These are phyloP conservation scores for Cudoniella acicularis DNA, from an alignment of 495 filamentous ascomycete genomes.

Conservation along the genomic window DNA sequence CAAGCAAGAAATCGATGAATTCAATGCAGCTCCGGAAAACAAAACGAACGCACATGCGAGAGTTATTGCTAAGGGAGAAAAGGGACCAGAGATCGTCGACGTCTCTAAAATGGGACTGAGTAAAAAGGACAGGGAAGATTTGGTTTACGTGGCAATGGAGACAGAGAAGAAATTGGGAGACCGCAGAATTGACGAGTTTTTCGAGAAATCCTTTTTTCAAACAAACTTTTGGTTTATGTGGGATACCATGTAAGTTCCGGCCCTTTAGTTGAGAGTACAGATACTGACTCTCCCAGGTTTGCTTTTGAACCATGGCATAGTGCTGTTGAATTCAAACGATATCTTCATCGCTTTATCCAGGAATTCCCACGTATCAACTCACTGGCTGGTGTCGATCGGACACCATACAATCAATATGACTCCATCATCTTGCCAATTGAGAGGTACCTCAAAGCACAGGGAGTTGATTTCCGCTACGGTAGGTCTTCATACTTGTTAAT, in stretches of 20 bases:
- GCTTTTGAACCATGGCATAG: constrained; percentile 42
- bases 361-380: constrained; percentile 20
- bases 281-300: constrained; percentile 13
- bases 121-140: constrained; percentile 29
- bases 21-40: constrained; percentile 16
- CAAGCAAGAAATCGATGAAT: constrained; percentile 19
- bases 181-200: constrained; percentile 35
- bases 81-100: constrained; percentile 15
- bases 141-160: constrained; percentile 31
- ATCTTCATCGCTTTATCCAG: constrained; percentile 25
- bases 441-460: constrained; percentile 33
- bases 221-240: constrained; percentile 39
- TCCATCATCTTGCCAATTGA: constrained; percentile 37
- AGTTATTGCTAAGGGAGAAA: constrained; percentile 10
- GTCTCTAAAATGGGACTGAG: constrained; percentile 20
- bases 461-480: constrained; percentile 42
- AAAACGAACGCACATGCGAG: constrained; percentile 14
- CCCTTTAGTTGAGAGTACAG: not conserved
- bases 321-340: constrained; percentile 29
- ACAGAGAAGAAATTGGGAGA: constrained; percentile 31
- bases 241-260: constrained; percentile 30
- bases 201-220: constrained; percentile 35
- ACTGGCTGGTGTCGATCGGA: constrained; percentile 28
- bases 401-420: constrained; percentile 38
- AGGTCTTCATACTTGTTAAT: constrained; percentile 5